Evolutionary conservation across 257 asterid species (phyloP).

Genomic region (Nicotiana sylvestris): DNA sequence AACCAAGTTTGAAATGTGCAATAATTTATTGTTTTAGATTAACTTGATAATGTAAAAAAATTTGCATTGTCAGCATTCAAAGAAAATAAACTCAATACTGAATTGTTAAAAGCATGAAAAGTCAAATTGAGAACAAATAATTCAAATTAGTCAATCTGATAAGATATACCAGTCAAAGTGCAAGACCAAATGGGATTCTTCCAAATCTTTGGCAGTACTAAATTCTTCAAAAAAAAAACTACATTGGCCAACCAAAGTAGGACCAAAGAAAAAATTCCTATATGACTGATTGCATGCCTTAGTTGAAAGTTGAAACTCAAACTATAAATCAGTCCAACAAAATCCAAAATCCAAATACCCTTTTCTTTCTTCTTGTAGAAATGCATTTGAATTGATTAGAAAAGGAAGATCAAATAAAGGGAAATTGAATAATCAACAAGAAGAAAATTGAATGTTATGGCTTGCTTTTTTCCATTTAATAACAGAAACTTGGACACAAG

Average conservation of each 20-base stretch:
- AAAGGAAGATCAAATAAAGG: background rate
- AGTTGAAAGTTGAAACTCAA: background rate
- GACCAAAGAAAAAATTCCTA: no score
- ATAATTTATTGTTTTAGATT: no score
- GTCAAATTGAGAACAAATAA: background rate
- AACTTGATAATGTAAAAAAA: background rate
- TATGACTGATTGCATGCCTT: background rate
- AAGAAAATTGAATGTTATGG: constrained; percentile 20
- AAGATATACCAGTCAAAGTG: background rate
- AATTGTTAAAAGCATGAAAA: background rate
- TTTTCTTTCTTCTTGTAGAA: background rate
- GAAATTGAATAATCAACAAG: background rate
- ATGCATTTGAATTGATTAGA: background rate
- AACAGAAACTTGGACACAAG: constrained; percentile 48
- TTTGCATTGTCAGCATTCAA: background rate
- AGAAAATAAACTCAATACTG: no score
- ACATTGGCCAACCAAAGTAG: background rate
- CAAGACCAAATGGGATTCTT: background rate
- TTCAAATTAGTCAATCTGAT: background rate
- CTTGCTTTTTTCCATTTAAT: constrained; percentile 65
- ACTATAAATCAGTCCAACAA: background rate
- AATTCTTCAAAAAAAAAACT: no score
- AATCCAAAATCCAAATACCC: background rate
- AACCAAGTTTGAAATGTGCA: background rate
- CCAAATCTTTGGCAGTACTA: background rate